Percentiles rank a stretch among this genome's conserved stretches.
Conservation (phyloP, 805 yeast genomes). For the Lipomyces starkeyi region DNA sequence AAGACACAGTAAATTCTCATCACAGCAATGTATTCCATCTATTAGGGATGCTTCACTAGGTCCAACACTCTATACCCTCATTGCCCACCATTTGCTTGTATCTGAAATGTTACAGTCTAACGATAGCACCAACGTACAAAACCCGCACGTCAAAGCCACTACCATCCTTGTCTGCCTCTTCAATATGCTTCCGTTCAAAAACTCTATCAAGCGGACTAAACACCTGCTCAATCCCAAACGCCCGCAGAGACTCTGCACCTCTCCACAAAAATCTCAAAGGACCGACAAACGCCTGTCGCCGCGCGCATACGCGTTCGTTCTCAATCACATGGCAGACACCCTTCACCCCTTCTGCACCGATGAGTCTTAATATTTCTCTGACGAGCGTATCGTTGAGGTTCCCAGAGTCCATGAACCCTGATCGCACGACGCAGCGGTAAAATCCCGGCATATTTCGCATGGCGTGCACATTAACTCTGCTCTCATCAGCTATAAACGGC, state of each 20-base stretch:
- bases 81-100: too few species aligned
- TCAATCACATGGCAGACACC: conserved; percentile 21
- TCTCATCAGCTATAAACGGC: conserved; percentile 52
- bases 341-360: background rate
- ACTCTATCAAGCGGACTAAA: conserved; percentile 21
- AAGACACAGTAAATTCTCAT: too few species aligned
- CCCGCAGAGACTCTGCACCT: background rate
- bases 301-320: conserved; percentile 15
- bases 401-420: conserved; percentile 56
- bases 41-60: too few species aligned
- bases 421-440: conserved; percentile 56
- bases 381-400: conserved; percentile 33
- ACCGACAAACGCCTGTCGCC: background rate
- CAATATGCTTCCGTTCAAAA: conserved; percentile 6
- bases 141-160: background rate
- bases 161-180: background rate
- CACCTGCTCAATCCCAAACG: conserved; percentile 17
- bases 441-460: conserved; percentile 53
- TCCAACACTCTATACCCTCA: too few species aligned
- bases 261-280: background rate
- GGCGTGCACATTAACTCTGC: conserved; percentile 50
- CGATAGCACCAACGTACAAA: conserved; percentile 5
- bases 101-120: background rate
- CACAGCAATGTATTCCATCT: too few species aligned
- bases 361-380: conserved; percentile 7